Percentiles rank a stretch among this genome's conserved stretches.
Conservation (phyloP, 2,329 filamentous ascomycete species). For the Ascochyta koolunga region DNA sequence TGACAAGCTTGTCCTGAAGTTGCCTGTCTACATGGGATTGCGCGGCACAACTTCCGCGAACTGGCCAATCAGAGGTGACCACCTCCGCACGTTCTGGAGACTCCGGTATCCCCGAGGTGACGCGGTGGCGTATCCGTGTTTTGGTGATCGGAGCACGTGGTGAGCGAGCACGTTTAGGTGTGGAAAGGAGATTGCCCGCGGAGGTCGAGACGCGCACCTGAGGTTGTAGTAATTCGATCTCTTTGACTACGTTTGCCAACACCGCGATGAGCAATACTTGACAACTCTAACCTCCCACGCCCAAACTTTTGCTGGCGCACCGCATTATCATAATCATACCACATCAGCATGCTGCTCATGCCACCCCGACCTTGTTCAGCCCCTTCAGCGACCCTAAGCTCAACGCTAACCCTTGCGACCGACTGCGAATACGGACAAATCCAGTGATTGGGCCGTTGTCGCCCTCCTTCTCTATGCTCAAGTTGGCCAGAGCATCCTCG, state of each 20-base stretch:
- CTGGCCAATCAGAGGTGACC: slow-evolving; percentile 7
- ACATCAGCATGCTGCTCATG: slow-evolving; percentile 19
- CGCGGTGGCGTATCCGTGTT: slow-evolving; percentile 8
- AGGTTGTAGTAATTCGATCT: not conserved
- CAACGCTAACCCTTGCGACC: slow-evolving; percentile 91
- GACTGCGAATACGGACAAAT: slow-evolving; percentile 96
- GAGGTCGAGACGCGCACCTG: not conserved
- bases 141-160: slow-evolving; percentile 1
- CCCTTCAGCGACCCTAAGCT: slow-evolving; percentile 95
- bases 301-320: slow-evolving; percentile 7
- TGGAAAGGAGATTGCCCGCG: not conserved
- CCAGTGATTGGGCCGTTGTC: slow-evolving; percentile 94
- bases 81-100: slow-evolving; percentile 5
- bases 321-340: slow-evolving; percentile 11
- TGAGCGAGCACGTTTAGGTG: not conserved
- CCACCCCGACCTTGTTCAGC: slow-evolving; percentile 63
- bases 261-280: slow-evolving; percentile 1
- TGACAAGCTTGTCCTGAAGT: slow-evolving; percentile 8
- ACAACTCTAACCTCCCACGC: not conserved
- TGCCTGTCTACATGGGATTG: slow-evolving; percentile 2
- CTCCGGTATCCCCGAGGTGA: slow-evolving; percentile 4
- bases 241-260: slow-evolving; percentile 5
- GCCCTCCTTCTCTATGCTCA: slow-evolving; percentile 97
- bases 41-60: slow-evolving; percentile 10
- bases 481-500: slow-evolving; percentile 95